Conservation (phyloP, 176 grass and related monocot species). For the Hyparrhenia diplandra region DNA sequence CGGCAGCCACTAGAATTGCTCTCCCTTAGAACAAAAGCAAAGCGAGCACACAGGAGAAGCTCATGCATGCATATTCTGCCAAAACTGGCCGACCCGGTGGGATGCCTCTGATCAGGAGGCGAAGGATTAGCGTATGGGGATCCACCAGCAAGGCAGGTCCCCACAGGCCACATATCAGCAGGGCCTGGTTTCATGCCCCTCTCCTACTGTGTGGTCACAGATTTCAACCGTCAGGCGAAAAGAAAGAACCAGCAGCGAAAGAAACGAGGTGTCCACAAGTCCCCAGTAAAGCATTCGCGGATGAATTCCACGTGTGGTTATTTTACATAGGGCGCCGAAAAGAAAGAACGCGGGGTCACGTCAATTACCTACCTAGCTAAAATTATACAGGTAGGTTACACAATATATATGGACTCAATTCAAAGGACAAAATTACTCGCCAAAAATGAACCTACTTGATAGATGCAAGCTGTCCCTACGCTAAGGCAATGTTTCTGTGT, state of each 20-base stretch:
- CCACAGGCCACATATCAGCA: conserved; percentile 25
- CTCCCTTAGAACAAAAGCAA: conserved; percentile 22
- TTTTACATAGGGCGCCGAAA: not conserved
- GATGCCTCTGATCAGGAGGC: not conserved
- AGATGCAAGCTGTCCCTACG: conserved; percentile 13
- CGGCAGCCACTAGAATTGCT: not conserved
- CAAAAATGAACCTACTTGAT: conserved; percentile 31
- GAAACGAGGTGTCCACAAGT: conserved; percentile 1
- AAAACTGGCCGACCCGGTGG: not conserved
- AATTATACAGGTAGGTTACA: conserved; percentile 31
- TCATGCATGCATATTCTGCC: not conserved
- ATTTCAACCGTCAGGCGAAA: conserved; percentile 8
- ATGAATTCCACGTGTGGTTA: conserved; percentile 19
- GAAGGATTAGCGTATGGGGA: conserved; percentile 1
- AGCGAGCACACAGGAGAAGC: not conserved
- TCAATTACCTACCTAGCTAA: conserved; percentile 3
- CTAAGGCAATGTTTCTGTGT: conserved; percentile 39
- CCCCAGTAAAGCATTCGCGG: not conserved
- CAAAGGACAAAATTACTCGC: conserved; percentile 21
- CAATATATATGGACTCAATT: conserved; percentile 8
- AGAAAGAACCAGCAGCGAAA: conserved; percentile 6
- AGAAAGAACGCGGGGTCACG: not conserved
- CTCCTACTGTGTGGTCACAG: not conserved
- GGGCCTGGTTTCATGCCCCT: conserved; percentile 14
- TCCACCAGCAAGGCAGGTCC: conserved; percentile 26